These are phyloP conservation scores for Eucalyptus tenuipes DNA, from an alignment of 345 rosid species.

Conservation along the genomic window DNA sequence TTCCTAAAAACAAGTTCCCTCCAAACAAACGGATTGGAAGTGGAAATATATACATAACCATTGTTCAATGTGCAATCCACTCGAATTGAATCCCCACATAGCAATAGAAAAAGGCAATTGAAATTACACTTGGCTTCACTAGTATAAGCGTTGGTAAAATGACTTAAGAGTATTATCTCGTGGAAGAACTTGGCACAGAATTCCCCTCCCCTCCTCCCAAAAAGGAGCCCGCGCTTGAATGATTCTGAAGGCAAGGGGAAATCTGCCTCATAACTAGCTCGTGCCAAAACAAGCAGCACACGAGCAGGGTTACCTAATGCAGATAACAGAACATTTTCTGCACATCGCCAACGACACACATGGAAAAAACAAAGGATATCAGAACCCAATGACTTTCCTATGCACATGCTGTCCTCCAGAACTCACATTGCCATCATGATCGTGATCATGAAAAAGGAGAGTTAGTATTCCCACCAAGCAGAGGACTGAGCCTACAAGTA, in stretches of 20 bases:
- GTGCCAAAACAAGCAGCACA: not conserved
- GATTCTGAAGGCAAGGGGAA: not conserved
- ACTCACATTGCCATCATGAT: conserved; percentile 22
- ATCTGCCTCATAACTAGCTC: not conserved
- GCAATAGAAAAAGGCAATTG: not conserved
- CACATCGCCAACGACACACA: not conserved
- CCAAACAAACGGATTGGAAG: not conserved
- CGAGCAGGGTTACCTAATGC: not conserved
- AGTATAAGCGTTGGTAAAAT: not conserved
- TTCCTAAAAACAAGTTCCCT: not conserved
- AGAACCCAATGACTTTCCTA: conserved; percentile 55
- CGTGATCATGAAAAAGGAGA: conserved; percentile 81
- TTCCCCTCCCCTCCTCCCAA: not conserved
- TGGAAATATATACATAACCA: not conserved
- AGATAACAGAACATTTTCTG: not conserved
- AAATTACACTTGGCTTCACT: not conserved
- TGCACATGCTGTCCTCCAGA: conserved; percentile 30
- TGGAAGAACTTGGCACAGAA: not conserved
- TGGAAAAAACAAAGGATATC: not conserved
- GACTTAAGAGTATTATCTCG: not conserved
- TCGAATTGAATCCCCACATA: not conserved
- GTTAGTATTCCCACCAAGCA: conserved; percentile 91
- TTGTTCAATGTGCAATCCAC: not conserved
- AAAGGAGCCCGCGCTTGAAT: not conserved
- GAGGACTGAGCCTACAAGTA: conserved; percentile 87